Evolutionary conservation across 2,329 filamentous ascomycete species (phyloP).

Genomic region (Rhexocercosporidium sp.): DNA sequence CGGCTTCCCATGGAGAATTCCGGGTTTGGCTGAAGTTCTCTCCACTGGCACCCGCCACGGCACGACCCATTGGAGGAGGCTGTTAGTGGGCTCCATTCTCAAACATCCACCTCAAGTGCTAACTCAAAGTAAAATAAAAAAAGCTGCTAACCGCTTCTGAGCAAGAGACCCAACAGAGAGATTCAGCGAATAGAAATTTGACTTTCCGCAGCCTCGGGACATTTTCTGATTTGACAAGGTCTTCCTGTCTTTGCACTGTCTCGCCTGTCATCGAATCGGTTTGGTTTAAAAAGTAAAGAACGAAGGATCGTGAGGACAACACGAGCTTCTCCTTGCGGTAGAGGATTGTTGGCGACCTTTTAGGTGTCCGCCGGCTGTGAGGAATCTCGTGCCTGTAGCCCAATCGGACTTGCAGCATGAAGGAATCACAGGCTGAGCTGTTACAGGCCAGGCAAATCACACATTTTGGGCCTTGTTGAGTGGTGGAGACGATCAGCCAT

Average conservation of each 20-base stretch:
- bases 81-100: conserved; percentile 2
- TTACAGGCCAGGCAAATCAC: conserved; percentile 2
- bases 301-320: neutral
- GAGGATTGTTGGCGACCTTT: neutral
- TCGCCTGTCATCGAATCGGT: neutral
- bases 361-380: neutral
- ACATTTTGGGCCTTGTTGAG: neutral
- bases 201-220: neutral
- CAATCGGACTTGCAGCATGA: neutral
- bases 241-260: neutral
- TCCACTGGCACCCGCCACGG: neutral
- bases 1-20: conserved; percentile 12
- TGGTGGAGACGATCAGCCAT: conserved; percentile 12
- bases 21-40: conserved; percentile 13
- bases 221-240: neutral
- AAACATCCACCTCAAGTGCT: conserved; percentile 8
- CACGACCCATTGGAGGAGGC: conserved; percentile 9
- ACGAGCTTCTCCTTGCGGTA: neutral
- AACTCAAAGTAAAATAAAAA: too few relatives aligned
- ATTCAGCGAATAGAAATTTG: neutral
- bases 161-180: neutral
- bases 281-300: neutral
- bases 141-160: conserved; percentile 17
- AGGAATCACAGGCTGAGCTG: neutral
- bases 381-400: neutral